Base-by-base conservation (phyloP, 257 asterid species). In the Galeopsis tetrahit region DNA sequence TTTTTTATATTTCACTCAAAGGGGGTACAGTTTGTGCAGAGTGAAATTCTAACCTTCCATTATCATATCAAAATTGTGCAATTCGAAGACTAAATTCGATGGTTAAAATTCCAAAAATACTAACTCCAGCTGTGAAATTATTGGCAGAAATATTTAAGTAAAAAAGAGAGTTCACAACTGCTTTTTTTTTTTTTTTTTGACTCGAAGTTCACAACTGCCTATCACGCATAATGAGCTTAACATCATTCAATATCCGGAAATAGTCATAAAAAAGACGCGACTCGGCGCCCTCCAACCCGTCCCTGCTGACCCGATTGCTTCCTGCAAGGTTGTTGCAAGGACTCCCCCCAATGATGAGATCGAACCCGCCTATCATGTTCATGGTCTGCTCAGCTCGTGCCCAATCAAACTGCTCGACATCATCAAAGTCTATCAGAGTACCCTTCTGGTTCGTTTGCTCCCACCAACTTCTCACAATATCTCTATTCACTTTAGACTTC, bases 401-500 rank as follows among this genome's bases (percentile, higher is more conserved):
- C 0, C 69, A 83, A 2, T 88, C 85, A 4, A 94, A 34, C 1
- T 3, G 40, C 38, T 75, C 88, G 1, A 91, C 91, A 33, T 94
- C 98, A 0, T 88, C 87, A 1, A 80, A 82, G 17, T 94, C 85
- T 0, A 75, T 68, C 31, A 94, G 71, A 1, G 5, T 75, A 0
- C 98, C 97, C 3, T 69, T 80, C 68, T 89, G 96, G 66, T 83
- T 82, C 0, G 97, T 91, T 49, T 94, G 96, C 78, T 88, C 97
- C 98, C 96, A 94, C 98, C 98, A 94, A 34, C 95, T 68, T 71
- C 86, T 73, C 0, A 94, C 85, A 0, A 94, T 88, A n/a, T 88
- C 85, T 28, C 95, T 68, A 46, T 85, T 89, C 2, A 77, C 89
- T 69, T 94, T 90, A 0, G 91, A 82, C 10, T 78, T 94, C 66